Base-by-base conservation (phyloP, 306 rosid genomes). In the Gastrolobium villosum region DNA sequence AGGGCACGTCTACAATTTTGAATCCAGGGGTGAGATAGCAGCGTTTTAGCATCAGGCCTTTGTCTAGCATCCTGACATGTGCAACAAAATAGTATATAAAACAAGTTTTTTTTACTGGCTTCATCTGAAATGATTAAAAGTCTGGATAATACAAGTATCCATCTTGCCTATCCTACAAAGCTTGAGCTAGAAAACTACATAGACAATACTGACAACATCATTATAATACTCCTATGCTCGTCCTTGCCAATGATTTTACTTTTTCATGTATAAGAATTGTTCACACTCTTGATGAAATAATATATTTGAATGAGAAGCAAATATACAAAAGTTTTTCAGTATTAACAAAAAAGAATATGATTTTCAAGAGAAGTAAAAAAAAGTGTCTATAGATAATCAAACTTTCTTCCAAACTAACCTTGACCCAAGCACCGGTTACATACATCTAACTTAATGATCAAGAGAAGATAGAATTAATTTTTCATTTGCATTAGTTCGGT, bases 21-120 rank as follows among this genome's bases (percentile, higher is more conserved):
- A 64, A 95, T 89, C 99, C 98, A 95, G 53, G 99, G 98, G 85
- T 95, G 97, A 84, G 97, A 93, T 80, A 95, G 88, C 84, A 95
- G 84, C 53, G 98, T 86, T 79, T 95, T 95, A 34, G 99, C 99
- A 87, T 95, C 99, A 72, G 99, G 98, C 70, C 99, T 92, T 81
- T 95, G 98, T 88, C 99, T 91, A 77, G 98, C 94, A 88, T 95
- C 99, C 99, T 95, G 89, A 75, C 68, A 84, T 55, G 75, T 37
- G 85, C 49, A 88, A 83, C 64, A 82, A 75, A 74, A 37, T 20
- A 72, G 49, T 52, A 71, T 30, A 78, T 13, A 72, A 69, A 40
- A 64, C 72, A 74, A 63, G 71, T 15, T 60, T 82, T 7, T 76
- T 39, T 72, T 41, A 62, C 64, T 14, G 15, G 74, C 59, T 72